Percentiles rank a stretch among this genome's conserved stretches.
Evolutionary conservation across 75 land plant species (phyloP).

Genomic region (Gnetum montanum): DNA sequence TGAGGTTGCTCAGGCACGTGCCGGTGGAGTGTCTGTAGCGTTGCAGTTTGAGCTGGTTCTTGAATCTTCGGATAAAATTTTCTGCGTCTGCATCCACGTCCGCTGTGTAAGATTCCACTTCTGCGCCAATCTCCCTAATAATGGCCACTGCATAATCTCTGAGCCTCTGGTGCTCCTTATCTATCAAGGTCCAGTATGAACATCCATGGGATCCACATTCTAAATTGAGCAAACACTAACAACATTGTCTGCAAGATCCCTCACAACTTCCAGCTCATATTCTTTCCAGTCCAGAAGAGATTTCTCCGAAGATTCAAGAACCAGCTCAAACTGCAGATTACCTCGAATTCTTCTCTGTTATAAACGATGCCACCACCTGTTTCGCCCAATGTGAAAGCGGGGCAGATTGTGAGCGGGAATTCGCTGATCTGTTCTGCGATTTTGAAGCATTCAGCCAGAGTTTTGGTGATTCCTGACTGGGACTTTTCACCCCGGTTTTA

Average conservation of each 20-base stretch:
- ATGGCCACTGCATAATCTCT: constrained; percentile 87
- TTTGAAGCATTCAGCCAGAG: constrained; percentile 65
- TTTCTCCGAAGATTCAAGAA: constrained; percentile 86
- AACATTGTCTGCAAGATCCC: constrained; percentile 97
- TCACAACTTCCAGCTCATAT: constrained; percentile 98
- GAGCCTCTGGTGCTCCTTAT: constrained; percentile 93
- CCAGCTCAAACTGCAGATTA: constrained; percentile 87
- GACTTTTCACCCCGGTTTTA: constrained; percentile 83
- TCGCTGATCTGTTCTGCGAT: constrained; percentile 82
- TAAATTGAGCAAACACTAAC: constrained; percentile 98
- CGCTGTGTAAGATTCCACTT: too few relatives aligned
- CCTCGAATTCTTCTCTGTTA: constrained; percentile 88
- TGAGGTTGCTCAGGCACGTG: too few relatives aligned
- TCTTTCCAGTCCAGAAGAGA: constrained; percentile 98
- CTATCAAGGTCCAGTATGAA: constrained; percentile 95
- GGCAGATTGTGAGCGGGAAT: constrained; percentile 83
- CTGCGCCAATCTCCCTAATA: constrained; percentile 97
- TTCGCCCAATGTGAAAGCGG: constrained; percentile 95
- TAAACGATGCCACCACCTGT: constrained; percentile 99
- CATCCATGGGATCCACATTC: constrained; percentile 98
- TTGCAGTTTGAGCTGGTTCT: too few relatives aligned
- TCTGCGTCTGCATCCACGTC: too few relatives aligned
- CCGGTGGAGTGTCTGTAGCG: too few relatives aligned
- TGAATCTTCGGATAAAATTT: too few relatives aligned
- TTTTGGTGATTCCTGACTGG: constrained; percentile 83